Conservation (phyloP, 495 filamentous ascomycete genomes). For the Aspergillus diversus region DNA sequence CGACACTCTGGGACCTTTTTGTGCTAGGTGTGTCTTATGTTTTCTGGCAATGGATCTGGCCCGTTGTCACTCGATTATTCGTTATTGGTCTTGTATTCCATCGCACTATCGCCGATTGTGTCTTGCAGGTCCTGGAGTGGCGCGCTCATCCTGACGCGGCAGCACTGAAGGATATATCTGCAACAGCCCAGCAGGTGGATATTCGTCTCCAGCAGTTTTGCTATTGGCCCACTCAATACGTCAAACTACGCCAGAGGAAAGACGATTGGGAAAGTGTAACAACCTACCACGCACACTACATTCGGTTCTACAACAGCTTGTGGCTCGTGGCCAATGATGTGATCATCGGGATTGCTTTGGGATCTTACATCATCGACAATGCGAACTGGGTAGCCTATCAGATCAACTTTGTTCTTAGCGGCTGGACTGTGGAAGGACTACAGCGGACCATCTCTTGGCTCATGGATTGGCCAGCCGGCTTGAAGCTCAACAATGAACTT, state of each 20-base stretch:
- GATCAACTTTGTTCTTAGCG: slow-evolving; percentile 75
- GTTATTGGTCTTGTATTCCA: slow-evolving; percentile 79
- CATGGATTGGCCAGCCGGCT: slow-evolving; percentile 95
- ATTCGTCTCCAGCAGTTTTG: slow-evolving; percentile 98
- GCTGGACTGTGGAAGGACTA: slow-evolving; percentile 87
- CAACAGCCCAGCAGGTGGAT: slow-evolving; percentile 97
- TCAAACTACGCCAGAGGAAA: slow-evolving; percentile 84
- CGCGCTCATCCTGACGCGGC: slow-evolving; percentile 76
- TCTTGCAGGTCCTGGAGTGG: slow-evolving; percentile 86
- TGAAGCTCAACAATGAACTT: slow-evolving; percentile 96
- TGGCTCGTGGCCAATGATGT: slow-evolving; percentile 99
- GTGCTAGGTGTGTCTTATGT: slow-evolving; percentile 70
- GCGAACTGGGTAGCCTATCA: slow-evolving; percentile 80
- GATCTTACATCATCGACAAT: slow-evolving; percentile 97
- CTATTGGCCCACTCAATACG: slow-evolving; percentile 97
- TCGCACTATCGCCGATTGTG: slow-evolving; percentile 76
- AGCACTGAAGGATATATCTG: slow-evolving; percentile 92
- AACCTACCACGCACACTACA: slow-evolving; percentile 95
- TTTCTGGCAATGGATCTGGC: slow-evolving; percentile 76
- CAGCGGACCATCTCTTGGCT: slow-evolving; percentile 92
- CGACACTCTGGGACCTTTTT: slow-evolving; percentile 76
- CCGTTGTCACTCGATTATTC: slow-evolving; percentile 72
- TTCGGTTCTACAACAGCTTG: slow-evolving; percentile 97
- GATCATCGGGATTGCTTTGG: slow-evolving; percentile 95
- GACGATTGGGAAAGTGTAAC: slow-evolving; percentile 96